Conservation (phyloP, 371 early-diverging fungal species). For the Chytridium lagenaria region DNA sequence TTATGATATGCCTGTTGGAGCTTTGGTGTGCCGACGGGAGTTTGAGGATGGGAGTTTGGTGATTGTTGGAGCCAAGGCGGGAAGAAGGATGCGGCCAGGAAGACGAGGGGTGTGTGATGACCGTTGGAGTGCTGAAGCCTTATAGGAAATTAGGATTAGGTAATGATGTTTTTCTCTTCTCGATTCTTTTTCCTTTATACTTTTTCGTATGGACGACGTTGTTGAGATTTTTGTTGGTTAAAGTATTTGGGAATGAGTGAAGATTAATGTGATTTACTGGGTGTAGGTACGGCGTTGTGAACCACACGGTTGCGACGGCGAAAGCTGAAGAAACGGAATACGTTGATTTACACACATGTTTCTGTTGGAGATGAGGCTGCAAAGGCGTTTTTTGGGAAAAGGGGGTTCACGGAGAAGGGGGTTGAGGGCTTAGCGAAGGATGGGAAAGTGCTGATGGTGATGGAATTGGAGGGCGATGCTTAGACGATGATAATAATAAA, state of each 20-base stretch:
- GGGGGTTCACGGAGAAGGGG: neutral
- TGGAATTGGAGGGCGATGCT: constrained; percentile 5
- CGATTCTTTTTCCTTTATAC: constrained; percentile 1
- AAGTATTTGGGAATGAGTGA: too few relatives aligned
- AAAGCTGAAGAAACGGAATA: constrained; percentile 2
- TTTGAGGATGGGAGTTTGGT: constrained; percentile 30
- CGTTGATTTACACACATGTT: neutral
- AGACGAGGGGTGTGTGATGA: constrained; percentile 70
- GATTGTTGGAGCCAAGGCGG: neutral
- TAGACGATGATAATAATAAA: neutral
- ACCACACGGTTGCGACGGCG: constrained; percentile 4
- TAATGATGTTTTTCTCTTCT: constrained; percentile 30
- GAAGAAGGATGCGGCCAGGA: constrained; percentile 7
- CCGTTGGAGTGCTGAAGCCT: constrained; percentile 83
- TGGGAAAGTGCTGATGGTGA: neutral
- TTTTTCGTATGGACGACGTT: too few relatives aligned
- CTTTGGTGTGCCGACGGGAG: constrained; percentile 80
- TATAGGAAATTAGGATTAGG: constrained; percentile 85
- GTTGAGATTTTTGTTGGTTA: too few relatives aligned
- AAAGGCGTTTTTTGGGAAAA: neutral
- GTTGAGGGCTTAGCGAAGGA: neutral
- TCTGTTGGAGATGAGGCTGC: neutral
- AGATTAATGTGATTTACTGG: too few relatives aligned
- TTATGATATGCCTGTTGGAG: constrained; percentile 82
- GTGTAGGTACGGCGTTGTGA: too few relatives aligned